Evolutionary conservation across 495 filamentous ascomycete species (phyloP).

Genomic region (Penicillium antarcticum): DNA sequence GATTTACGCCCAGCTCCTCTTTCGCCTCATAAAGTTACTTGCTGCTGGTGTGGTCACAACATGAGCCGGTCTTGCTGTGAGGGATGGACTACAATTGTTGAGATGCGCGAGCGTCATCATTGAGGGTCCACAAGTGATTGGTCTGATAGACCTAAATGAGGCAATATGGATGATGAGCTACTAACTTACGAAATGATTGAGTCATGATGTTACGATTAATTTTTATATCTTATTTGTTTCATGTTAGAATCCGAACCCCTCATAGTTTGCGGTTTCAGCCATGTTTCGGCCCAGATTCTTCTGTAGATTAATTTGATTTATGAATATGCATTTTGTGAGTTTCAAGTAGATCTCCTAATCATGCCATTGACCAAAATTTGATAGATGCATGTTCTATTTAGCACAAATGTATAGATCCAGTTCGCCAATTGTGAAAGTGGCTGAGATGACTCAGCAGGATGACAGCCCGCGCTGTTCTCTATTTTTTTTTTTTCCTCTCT

Average conservation of each 20-base stretch:
- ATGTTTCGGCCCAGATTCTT: no score
- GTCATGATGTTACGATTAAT: slow-evolving; percentile 4
- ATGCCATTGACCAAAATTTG: no score
- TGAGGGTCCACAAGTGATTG: slow-evolving; percentile 17
- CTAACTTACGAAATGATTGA: not conserved
- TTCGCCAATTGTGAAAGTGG: no score
- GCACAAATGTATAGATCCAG: no score
- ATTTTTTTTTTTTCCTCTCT: not conserved
- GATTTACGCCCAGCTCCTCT: slow-evolving; percentile 31
- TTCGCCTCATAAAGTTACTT: slow-evolving; percentile 59
- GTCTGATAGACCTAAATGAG: not conserved
- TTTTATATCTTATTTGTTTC: not conserved
- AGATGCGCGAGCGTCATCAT: slow-evolving; percentile 64
- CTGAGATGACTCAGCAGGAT: no score
- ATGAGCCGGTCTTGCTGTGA: slow-evolving; percentile 72
- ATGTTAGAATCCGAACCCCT: not conserved
- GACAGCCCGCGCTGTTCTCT: not conserved
- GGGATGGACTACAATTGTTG: slow-evolving; percentile 68
- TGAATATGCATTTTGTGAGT: no score
- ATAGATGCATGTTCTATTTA: no score
- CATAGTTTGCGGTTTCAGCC: not conserved
- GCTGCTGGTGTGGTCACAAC: slow-evolving; percentile 75
- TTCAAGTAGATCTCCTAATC: no score
- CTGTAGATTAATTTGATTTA: not conserved
- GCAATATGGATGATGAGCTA: not conserved